Percentiles rank a stretch among this genome's conserved stretches.
Evolutionary conservation across 495 filamentous ascomycete species (phyloP).

Genomic region (Aspergillus sclerotiicarbonarius): DNA sequence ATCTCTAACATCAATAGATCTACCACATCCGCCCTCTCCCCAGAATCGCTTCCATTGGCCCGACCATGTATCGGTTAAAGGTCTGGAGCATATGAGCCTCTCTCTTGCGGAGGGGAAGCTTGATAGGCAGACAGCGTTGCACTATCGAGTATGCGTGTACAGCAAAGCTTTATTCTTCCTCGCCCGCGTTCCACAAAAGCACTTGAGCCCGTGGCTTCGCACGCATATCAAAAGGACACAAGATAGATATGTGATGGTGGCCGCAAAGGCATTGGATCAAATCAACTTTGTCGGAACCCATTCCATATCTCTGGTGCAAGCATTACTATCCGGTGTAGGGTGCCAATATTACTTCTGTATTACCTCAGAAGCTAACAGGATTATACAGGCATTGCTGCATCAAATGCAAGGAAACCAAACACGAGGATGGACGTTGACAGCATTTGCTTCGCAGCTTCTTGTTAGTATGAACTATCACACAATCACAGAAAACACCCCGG

Average conservation of each 20-base stretch:
- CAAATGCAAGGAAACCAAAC: constrained; percentile 6
- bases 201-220: neutral
- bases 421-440: constrained; percentile 1
- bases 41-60: constrained; percentile 4
- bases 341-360: neutral
- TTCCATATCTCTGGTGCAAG: constrained; percentile 2
- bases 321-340: constrained; percentile 6
- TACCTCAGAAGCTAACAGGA: too few relatives aligned
- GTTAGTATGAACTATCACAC: constrained; percentile 6
- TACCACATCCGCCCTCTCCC: neutral
- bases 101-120: neutral
- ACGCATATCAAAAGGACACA: neutral
- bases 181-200: neutral
- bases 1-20: neutral
- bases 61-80: constrained; percentile 5
- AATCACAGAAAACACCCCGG: neutral
- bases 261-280: neutral
- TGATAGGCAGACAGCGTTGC: neutral
- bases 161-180: constrained; percentile 3
- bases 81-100: constrained; percentile 3
- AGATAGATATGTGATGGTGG: neutral
- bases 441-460: constrained; percentile 2
- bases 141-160: constrained; percentile 9
- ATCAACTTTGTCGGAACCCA: neutral
- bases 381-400: constrained; percentile 5